phyloP scores from a whole-genome alignment of 306 rosid genomes.

The Urtica urens region DNA sequence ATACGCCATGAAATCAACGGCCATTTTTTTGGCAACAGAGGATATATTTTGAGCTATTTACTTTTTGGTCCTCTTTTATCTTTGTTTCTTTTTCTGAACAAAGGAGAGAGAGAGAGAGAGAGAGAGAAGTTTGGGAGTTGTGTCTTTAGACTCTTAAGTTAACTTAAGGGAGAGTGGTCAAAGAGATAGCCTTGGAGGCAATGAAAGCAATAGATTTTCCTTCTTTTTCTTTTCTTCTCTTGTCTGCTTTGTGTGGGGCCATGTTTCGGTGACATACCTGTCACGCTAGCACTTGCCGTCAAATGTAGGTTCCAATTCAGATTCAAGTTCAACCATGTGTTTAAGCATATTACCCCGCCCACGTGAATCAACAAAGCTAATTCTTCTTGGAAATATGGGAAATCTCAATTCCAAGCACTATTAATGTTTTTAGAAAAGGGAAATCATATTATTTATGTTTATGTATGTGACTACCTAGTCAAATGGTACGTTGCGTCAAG shows the following conservation, averaged over 20 bases:
- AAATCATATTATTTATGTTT: neutral
- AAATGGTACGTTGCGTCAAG: too few species aligned
- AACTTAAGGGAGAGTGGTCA: neutral
- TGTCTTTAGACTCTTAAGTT: neutral
- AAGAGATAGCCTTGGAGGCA: too few species aligned
- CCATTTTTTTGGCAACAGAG: slow-evolving; percentile 32
- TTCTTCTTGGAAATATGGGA: neutral
- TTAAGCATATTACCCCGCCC: too few species aligned
- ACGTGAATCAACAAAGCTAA: too few species aligned
- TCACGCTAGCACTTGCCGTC: slow-evolving; percentile 46
- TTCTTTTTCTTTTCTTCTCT: neutral
- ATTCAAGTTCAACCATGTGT: slow-evolving; percentile 22
- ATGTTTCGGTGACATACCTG: slow-evolving; percentile 30
- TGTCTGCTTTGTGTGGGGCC: neutral
- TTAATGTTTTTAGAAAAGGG: neutral
- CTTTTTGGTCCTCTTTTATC: neutral
- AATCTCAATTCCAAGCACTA: neutral
- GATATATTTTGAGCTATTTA: neutral
- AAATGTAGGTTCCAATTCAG: slow-evolving; percentile 27
- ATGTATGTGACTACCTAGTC: too few species aligned
- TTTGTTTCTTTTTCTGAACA: neutral
- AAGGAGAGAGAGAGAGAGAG: neutral
- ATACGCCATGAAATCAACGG: slow-evolving; percentile 51
- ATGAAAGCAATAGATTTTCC: neutral
- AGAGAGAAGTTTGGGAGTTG: neutral